phyloP scores from a whole-genome alignment of 306 rosid species.

The Abrus pulchellus region DNA sequence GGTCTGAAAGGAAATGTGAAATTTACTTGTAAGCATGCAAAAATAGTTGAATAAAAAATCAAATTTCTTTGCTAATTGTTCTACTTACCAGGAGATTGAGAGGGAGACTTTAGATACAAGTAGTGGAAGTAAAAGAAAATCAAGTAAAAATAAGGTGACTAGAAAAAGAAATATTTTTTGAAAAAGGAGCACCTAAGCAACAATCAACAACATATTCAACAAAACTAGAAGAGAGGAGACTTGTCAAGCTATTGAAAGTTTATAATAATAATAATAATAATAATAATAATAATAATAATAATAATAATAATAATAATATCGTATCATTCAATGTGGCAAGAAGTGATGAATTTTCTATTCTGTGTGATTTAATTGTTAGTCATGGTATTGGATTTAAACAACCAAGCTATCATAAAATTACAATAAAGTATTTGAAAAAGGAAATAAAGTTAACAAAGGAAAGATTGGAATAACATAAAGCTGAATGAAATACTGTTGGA shows the following conservation, averaged over 20 bases:
- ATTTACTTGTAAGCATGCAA: not conserved
- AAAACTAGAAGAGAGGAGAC: not conserved
- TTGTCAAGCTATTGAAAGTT: not conserved
- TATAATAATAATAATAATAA: not conserved
- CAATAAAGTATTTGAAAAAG: not conserved
- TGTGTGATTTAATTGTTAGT: not conserved
- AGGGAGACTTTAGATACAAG: too few relatives aligned
- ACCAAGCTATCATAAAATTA: too few relatives aligned
- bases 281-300: not conserved
- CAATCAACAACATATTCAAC: too few relatives aligned
- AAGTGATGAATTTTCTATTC: not conserved
- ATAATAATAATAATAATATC: not conserved
- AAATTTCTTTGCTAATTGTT: not conserved
- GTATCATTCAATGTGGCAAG: not conserved
- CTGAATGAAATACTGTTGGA: not conserved
- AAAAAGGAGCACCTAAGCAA: too few relatives aligned
- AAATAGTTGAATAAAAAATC: not conserved
- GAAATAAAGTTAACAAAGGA: not conserved
- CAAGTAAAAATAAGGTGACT: too few relatives aligned
- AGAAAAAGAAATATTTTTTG: too few relatives aligned
- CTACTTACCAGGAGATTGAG: too few relatives aligned
- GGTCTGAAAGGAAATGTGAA: not conserved
- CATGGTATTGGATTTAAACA: not conserved
- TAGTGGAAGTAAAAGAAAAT: too few relatives aligned
- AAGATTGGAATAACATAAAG: too few relatives aligned